Evolutionary conservation across 2,329 filamentous ascomycete species (phyloP).

Genomic region (Aureobasidium vineae): DNA sequence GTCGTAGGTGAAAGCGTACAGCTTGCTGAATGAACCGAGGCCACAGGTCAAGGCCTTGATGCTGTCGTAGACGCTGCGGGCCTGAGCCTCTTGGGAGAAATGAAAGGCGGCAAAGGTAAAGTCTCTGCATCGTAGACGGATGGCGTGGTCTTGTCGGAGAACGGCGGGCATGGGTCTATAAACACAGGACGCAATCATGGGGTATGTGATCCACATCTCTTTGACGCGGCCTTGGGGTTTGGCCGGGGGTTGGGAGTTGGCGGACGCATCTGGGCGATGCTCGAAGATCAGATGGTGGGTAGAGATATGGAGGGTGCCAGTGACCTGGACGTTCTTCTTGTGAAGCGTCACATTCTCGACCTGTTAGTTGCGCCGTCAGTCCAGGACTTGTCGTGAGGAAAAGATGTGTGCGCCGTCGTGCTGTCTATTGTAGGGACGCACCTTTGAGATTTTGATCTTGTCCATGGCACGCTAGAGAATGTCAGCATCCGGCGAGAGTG

Average conservation of each 20-base stretch:
- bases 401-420: not conserved
- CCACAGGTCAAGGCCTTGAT: constrained; percentile 79
- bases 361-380: constrained; percentile 31
- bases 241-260: constrained; percentile 34
- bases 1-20: constrained; percentile 86
- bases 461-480: constrained; percentile 26
- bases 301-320: constrained; percentile 61
- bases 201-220: constrained; percentile 92
- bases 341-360: constrained; percentile 62
- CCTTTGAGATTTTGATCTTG: constrained; percentile 26
- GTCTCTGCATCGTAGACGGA: constrained; percentile 86
- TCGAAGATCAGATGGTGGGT: constrained; percentile 65
- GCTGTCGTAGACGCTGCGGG: constrained; percentile 82
- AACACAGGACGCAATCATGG: constrained; percentile 79
- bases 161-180: constrained; percentile 70
- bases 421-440: not conserved
- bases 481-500: not conserved
- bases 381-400: not conserved
- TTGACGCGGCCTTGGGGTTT: constrained; percentile 51
- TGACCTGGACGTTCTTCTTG: constrained; percentile 55
- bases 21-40: constrained; percentile 76
- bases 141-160: constrained; percentile 71
- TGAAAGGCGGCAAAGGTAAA: constrained; percentile 93
- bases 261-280: constrained; percentile 47
- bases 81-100: constrained; percentile 70